phyloP scores from a whole-genome alignment of 1,284 basidiomycete species.

The Ceratobasidium papillatum region DNA sequence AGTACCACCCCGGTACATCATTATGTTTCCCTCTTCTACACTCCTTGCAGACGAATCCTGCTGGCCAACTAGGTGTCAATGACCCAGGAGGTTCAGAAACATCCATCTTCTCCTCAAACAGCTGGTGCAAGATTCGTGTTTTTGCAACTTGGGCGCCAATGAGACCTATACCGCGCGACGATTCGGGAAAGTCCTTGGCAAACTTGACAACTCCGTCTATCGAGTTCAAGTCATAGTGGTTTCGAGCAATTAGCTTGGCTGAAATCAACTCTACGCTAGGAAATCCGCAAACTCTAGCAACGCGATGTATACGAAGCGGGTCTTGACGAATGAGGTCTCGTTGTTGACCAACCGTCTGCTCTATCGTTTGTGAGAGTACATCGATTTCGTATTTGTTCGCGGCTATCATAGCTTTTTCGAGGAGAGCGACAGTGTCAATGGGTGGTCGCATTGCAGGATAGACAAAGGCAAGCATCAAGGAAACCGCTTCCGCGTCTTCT shows the following conservation, averaged over 20 bases:
- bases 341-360: not conserved
- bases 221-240: not conserved
- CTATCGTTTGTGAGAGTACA: not conserved
- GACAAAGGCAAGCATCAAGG: constrained; percentile 11
- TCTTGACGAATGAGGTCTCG: not conserved
- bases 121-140: not conserved
- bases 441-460: constrained; percentile 1
- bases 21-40: too few species aligned
- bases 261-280: not conserved
- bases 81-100: not conserved
- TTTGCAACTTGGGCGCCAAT: not conserved
- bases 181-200: constrained; percentile 3
- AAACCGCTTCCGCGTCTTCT: constrained; percentile 17
- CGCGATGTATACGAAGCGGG: not conserved
- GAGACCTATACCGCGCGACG: not conserved
- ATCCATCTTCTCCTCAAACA: not conserved
- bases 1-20: not conserved
- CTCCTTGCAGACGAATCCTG: not conserved
- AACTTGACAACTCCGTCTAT: not conserved
- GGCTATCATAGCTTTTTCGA: constrained; percentile 14
- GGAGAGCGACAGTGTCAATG: not conserved
- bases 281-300: not conserved
- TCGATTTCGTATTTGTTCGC: constrained; percentile 27
- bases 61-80: too few species aligned
- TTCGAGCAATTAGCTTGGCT: not conserved